These are phyloP conservation scores for Urtica urens DNA, from an alignment of 306 rosid species.

Conservation along the genomic window DNA sequence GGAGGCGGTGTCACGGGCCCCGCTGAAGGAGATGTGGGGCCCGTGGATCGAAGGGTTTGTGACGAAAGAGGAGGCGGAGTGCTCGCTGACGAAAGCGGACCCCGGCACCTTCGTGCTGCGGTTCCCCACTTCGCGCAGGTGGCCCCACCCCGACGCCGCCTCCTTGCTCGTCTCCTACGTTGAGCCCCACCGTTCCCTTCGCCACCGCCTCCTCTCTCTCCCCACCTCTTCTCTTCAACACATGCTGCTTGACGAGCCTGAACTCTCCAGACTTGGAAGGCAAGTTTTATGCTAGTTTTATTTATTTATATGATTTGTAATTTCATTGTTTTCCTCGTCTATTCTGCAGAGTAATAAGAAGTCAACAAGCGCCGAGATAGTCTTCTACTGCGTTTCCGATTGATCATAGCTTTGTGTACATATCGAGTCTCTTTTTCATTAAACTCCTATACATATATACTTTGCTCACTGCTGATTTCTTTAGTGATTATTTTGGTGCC, in stretches of 20 bases:
- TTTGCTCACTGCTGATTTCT: no score
- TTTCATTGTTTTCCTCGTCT: neutral
- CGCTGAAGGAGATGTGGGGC: conserved; percentile 73
- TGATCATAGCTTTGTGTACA: neutral
- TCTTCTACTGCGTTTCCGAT: neutral
- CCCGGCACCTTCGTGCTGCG: conserved; percentile 88
- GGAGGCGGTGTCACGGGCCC: conserved; percentile 45
- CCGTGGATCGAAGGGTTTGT: conserved; percentile 97
- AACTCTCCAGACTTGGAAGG: conserved; percentile 84
- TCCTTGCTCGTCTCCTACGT: conserved; percentile 69
- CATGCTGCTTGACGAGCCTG: conserved; percentile 81
- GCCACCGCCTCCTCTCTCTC: conserved; percentile 61
- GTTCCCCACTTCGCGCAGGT: conserved; percentile 89
- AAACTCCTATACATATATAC: no score
- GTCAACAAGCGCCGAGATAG: conserved; percentile 25
- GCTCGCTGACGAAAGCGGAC: conserved; percentile 65
- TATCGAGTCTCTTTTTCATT: neutral
- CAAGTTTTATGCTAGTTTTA: conserved; percentile 15
- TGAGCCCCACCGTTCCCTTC: conserved; percentile 50
- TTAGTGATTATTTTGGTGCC: no score
- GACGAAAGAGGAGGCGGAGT: conserved; percentile 88
- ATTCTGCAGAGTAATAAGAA: conserved; percentile 63
- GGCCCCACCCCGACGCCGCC: conserved; percentile 99
- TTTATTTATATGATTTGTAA: neutral
- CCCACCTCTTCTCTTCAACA: conserved; percentile 33